Evolutionary conservation across 352 stramenopile genomes (phyloP).

Genomic region (Globisporangium canariense): DNA sequence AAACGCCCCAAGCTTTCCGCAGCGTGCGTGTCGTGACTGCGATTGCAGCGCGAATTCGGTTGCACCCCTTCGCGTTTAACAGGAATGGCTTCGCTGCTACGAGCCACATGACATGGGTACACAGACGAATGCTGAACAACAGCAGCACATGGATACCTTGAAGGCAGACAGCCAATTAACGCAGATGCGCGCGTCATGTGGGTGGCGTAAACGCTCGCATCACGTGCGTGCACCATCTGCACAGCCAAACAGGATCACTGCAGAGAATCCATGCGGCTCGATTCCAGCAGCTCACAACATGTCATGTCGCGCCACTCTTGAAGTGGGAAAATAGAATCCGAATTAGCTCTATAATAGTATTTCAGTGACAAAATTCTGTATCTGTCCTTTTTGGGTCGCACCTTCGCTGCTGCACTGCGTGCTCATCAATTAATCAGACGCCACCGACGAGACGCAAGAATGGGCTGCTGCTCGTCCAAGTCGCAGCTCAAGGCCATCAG

Average conservation of each 20-base stretch:
- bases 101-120: constrained; percentile 2
- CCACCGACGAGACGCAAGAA: constrained; percentile 14
- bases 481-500: constrained; percentile 34
- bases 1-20: neutral
- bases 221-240: neutral
- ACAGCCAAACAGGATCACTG: neutral
- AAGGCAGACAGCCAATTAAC: neutral
- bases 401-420: neutral
- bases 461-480: constrained; percentile 77
- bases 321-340: too few relatives aligned
- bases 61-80: constrained; percentile 7
- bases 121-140: neutral
- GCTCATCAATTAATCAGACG: constrained; percentile 8
- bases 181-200: neutral
- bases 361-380: neutral
- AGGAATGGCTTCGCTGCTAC: neutral
- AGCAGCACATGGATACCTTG: neutral
- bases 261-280: neutral
- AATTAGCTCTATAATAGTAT: neutral
- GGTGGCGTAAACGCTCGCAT: neutral
- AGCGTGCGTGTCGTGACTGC: neutral
- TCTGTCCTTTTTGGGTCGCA: neutral
- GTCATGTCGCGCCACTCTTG: too few relatives aligned
- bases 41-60: neutral
- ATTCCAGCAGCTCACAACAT: neutral